Base-by-base conservation (phyloP, 2,329 filamentous ascomycete species). In the Nothopassalora personata region DNA sequence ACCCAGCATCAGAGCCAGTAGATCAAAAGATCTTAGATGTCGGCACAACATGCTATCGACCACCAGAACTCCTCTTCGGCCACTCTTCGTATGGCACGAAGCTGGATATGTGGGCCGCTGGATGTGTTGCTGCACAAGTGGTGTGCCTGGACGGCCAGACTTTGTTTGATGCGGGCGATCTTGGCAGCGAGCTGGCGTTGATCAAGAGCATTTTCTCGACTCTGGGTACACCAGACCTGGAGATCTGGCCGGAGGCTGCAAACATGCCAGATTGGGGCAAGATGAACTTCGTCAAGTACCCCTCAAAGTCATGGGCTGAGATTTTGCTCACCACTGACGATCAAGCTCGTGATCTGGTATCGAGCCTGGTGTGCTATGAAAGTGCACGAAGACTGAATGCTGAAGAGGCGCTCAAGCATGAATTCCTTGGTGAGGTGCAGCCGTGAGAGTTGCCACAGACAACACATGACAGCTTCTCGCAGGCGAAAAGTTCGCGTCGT, bases 151-250 rank as follows among this genome's bases (percentile, higher is more conserved):
- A 80, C 71, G 66, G 85, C 76, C 48, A 76, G 60, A 81, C 88
- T 0, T 79, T 97, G 0, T 97, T 99, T 67, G 88, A 94, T 71
- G 90, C 91, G 3, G 89, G 91, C 1, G 90, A 96, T 67, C 82
- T 97, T 53, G 94, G 95, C 0, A 97, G 90, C 70, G 94, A 99
- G 74, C 80, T 99, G 43, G 89, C 90, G 0, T 79, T 99, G 53
- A 93, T 99, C 58, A 81, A 92, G 55, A 96, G 91, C 69, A 93
- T 97, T 36, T 97, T 99, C 76, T 87, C 89, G 74, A 95, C 88
- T 0, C 74, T 99, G 6, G 95, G 95, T 1, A 97, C 92, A 1
- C 94, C 94, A 0, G 88, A 88, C 48, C 74, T 80, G n/a, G 79
- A 86, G 54, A 85, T 79, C 0, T 99, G 94, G 94, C 94, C 94